Conservation (phyloP, 1,284 basidiomycete genomes). For the Rhodotorula sp. region DNA sequence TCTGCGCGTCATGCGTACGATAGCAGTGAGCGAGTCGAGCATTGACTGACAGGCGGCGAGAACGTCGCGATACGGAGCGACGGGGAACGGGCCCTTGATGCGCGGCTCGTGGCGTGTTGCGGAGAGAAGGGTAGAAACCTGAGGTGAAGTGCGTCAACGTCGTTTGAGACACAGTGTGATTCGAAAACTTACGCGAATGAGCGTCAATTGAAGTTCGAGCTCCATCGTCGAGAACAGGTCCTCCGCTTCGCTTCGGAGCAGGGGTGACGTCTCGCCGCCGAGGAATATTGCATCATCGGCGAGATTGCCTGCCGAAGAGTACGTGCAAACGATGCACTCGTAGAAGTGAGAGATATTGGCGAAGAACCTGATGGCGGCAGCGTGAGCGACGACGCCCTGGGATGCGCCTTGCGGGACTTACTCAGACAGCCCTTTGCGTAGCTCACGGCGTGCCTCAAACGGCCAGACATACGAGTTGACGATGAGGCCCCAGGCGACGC, state of each 20-base stretch:
- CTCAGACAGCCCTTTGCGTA: slow-evolving; percentile 82
- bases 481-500: slow-evolving; percentile 83
- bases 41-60: slow-evolving; percentile 84
- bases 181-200: slow-evolving; percentile 59
- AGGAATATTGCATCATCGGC: neutral
- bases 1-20: slow-evolving; percentile 89
- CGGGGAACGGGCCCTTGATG: slow-evolving; percentile 83
- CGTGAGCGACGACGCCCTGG: neutral
- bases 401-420: slow-evolving; percentile 50
- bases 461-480: slow-evolving; percentile 94
- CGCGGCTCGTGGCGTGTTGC: slow-evolving; percentile 92
- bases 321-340: slow-evolving; percentile 70
- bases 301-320: slow-evolving; percentile 54
- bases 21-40: slow-evolving; percentile 69
- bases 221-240: slow-evolving; percentile 62
- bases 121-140: slow-evolving; percentile 70
- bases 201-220: slow-evolving; percentile 82
- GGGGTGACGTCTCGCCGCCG: slow-evolving; percentile 4
- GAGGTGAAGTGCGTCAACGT: neutral
- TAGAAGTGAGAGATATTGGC: slow-evolving; percentile 80
- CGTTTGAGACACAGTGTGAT: neutral
- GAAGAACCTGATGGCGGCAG: slow-evolving; percentile 61
- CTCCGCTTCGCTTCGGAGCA: slow-evolving; percentile 3
- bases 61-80: slow-evolving; percentile 72
- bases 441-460: slow-evolving; percentile 81